Conservation (phyloP, 2,329 filamentous ascomycete species). For the Cladophialophora exuberans region DNA sequence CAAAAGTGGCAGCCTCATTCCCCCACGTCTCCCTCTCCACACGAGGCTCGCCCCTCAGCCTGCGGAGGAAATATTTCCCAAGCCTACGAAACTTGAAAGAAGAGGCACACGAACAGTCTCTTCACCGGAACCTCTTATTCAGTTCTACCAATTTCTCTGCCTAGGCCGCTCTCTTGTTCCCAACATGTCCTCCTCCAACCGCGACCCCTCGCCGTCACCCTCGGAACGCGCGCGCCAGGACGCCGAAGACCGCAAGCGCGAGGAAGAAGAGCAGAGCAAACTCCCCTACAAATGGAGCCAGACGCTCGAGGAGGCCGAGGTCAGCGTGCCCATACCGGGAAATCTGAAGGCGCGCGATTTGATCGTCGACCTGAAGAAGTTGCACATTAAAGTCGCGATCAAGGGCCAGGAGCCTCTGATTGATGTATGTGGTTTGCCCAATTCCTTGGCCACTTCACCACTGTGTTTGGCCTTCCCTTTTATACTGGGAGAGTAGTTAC, state of each 20-base stretch:
- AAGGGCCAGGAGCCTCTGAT: constrained; percentile 89
- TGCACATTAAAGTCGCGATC: constrained; percentile 74
- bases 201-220: constrained; percentile 50
- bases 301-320: constrained; percentile 83
- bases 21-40: constrained; percentile 2
- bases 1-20: neutral
- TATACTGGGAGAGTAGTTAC: neutral
- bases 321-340: constrained; percentile 75
- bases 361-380: constrained; percentile 79
- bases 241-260: constrained; percentile 66
- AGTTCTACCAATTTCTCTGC: no score
- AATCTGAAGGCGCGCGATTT: constrained; percentile 86
- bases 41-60: neutral
- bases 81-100: no score
- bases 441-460: neutral
- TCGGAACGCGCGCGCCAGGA: constrained; percentile 60
- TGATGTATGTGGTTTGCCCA: constrained; percentile 58
- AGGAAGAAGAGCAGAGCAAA: constrained; percentile 83
- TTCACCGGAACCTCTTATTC: no score
- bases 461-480: neutral
- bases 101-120: no score
- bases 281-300: constrained; percentile 98
- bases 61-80: neutral
- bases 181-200: constrained; percentile 17
- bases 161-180: neutral